phyloP scores from a whole-genome alignment of 805 yeast species.

The Saccharomyces jurei region DNA sequence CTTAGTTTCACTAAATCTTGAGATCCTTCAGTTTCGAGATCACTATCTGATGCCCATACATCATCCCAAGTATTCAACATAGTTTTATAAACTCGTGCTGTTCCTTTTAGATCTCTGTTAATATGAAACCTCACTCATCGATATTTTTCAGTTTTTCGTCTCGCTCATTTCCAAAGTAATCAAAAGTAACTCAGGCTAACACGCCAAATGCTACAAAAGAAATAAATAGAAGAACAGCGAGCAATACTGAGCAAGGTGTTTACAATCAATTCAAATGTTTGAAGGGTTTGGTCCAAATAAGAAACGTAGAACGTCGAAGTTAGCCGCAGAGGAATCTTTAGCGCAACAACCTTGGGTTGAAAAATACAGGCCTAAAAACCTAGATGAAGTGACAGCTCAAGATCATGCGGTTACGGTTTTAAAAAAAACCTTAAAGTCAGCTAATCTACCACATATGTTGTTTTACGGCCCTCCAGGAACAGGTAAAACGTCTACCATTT shows the following conservation, averaged over 20 bases:
- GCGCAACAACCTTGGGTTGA: constrained; percentile 80
- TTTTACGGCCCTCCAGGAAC: constrained; percentile 94
- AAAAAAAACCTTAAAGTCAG: constrained; percentile 66
- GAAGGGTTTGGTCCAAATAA: constrained; percentile 21
- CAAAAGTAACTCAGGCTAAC: neutral
- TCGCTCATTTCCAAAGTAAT: neutral
- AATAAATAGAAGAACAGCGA: neutral
- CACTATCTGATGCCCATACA: constrained; percentile 21
- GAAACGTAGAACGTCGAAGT: constrained; percentile 20
- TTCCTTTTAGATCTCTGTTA: neutral
- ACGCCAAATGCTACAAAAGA: neutral
- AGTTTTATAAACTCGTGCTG: neutral
- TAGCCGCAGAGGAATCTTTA: constrained; percentile 14
- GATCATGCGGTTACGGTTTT: constrained; percentile 80
- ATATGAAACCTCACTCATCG: neutral
- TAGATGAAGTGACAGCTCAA: constrained; percentile 87
- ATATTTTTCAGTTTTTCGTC: neutral
- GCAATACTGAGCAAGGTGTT: neutral
- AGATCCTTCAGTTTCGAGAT: constrained; percentile 4
- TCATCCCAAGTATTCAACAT: constrained; percentile 13
- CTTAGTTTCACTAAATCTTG: constrained; percentile 36
- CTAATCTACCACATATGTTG: constrained; percentile 85
- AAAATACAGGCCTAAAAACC: constrained; percentile 81
- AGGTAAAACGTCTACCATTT: constrained; percentile 81
- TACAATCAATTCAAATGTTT: constrained; percentile 6